phyloP scores from a whole-genome alignment of 805 yeast genomes.

The Yamadazyma philogaea region DNA sequence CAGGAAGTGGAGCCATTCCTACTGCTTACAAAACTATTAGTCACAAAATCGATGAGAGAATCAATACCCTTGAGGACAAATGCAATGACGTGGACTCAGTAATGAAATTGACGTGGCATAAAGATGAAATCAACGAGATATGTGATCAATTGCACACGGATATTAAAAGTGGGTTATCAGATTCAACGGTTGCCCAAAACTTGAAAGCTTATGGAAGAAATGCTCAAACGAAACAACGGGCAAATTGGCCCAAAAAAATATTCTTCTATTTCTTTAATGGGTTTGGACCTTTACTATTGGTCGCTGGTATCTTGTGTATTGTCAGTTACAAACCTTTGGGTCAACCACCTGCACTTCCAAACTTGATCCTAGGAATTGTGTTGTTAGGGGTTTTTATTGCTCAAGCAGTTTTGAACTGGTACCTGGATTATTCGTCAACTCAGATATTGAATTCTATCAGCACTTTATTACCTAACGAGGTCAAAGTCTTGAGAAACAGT shows the following conservation, averaged over 20 bases:
- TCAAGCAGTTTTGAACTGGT: slow-evolving; percentile 44
- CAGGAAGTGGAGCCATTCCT: slow-evolving; percentile 25
- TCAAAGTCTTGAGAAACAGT: slow-evolving; percentile 36
- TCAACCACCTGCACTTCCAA: slow-evolving; percentile 43
- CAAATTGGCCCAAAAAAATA: slow-evolving; percentile 28
- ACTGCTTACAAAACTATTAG: slow-evolving; percentile 37
- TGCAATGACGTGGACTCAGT: slow-evolving; percentile 19
- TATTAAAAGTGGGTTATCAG: slow-evolving; percentile 21
- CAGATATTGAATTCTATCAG: slow-evolving; percentile 48
- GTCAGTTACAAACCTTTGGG: slow-evolving; percentile 49
- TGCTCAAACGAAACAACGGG: slow-evolving; percentile 36
- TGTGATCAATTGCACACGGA: slow-evolving; percentile 21
- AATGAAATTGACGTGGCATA: slow-evolving; percentile 28
- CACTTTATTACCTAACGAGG: slow-evolving; percentile 40
- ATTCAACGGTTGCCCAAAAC: slow-evolving; percentile 12
- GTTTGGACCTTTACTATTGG: slow-evolving; percentile 41
- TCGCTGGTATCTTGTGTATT: slow-evolving; percentile 42
- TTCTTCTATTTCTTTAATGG: slow-evolving; percentile 47
- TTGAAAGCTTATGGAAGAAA: slow-evolving; percentile 31
- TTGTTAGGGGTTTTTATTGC: slow-evolving; percentile 37
- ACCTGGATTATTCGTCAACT: slow-evolving; percentile 47
- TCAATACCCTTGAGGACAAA: background rate
- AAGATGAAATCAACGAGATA: slow-evolving; percentile 21
- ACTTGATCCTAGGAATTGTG: slow-evolving; percentile 42
- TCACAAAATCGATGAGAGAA: slow-evolving; percentile 29